Evolutionary conservation across 257 asterid species (phyloP).

Genomic region (Eucommia ulmoides): DNA sequence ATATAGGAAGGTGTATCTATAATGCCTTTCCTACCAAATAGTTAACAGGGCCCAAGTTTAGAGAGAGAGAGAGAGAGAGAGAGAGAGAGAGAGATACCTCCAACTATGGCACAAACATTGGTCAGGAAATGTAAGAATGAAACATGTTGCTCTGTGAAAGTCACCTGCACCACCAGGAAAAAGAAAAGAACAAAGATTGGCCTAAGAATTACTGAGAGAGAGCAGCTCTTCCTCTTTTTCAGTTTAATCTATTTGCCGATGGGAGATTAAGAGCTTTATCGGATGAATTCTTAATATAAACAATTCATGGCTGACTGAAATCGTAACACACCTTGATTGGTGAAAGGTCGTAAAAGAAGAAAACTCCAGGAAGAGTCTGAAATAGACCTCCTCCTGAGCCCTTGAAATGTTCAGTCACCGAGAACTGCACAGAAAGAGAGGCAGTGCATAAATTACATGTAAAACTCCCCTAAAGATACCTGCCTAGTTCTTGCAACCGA

Average conservation of each 20-base stretch:
- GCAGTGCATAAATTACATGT: neutral
- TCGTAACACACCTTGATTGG: conserved; percentile 81
- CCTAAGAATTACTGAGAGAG: conserved; percentile 6
- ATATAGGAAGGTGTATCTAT: too few relatives aligned
- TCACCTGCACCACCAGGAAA: conserved; percentile 50
- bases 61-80: too few relatives aligned
- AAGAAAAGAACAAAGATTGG: neutral
- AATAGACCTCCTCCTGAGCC: conserved; percentile 62
- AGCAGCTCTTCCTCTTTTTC: too few relatives aligned
- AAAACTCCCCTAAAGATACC: neutral
- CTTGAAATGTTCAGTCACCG: conserved; percentile 84
- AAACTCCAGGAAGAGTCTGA: conserved; percentile 82
- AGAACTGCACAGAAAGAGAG: conserved; percentile 43
- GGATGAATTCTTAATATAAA: too few relatives aligned
- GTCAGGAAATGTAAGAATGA: conserved; percentile 92
- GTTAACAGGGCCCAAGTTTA: too few relatives aligned
- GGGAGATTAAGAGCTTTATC: neutral
- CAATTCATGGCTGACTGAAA: too few relatives aligned
- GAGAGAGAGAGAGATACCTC: conserved; percentile 40
- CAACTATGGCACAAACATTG: conserved; percentile 86
- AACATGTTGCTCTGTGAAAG: conserved; percentile 60
- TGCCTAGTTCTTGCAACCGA: neutral
- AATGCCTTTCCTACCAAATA: too few relatives aligned
- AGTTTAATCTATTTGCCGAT: too few relatives aligned
- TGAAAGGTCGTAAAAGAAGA: conserved; percentile 87